Conservation (phyloP, 768 basidiomycete genomes). For the Lentinula aciculospora region DNA sequence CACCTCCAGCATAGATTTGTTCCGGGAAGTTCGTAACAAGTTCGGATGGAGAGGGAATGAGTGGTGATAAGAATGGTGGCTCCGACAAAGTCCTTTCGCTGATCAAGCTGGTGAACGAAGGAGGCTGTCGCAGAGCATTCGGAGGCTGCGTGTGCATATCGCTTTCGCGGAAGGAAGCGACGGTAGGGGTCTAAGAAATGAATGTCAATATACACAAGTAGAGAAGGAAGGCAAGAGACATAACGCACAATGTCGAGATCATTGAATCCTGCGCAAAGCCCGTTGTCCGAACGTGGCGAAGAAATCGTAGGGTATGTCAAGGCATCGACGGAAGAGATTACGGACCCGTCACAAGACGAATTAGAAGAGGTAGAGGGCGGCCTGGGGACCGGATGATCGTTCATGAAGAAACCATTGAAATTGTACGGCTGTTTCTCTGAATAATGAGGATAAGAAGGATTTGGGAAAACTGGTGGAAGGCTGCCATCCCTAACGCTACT, state of each 20-base stretch:
- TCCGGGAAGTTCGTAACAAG: neutral
- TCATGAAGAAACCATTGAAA: neutral
- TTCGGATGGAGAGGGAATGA: neutral
- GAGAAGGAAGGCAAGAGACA: neutral
- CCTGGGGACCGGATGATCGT: neutral
- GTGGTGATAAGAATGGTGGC: neutral
- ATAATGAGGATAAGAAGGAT: neutral
- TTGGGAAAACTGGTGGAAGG: conserved; percentile 4
- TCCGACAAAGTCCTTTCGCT: neutral
- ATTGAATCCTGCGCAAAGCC: neutral
- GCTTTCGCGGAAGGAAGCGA: neutral
- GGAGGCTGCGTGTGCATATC: neutral
- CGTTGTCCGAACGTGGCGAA: neutral
- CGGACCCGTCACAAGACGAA: neutral
- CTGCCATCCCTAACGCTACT: neutral
- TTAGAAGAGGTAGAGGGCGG: neutral
- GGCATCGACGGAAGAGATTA: neutral
- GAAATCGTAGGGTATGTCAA: neutral
- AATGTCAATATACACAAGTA: neutral
- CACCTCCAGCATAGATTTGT: neutral
- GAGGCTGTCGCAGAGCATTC: neutral
- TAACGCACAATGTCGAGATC: neutral
- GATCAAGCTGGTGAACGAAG: neutral
- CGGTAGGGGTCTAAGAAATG: neutral
- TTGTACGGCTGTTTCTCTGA: neutral